These are phyloP conservation scores for Pichia paraexigua DNA, from an alignment of 805 yeast genomes.

Conservation along the genomic window DNA sequence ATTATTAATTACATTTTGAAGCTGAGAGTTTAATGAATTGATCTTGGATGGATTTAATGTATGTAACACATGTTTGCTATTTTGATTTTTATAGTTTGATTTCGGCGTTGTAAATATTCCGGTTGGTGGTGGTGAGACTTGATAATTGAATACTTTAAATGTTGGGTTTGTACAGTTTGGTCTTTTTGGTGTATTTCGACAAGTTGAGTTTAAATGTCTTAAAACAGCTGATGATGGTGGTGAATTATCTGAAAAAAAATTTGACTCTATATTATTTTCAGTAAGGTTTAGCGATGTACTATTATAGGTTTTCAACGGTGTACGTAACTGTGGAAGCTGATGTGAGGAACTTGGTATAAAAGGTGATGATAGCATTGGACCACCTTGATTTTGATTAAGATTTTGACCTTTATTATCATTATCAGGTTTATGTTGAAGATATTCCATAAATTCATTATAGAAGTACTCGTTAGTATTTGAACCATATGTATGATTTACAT, in stretches of 20 bases:
- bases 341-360: background rate
- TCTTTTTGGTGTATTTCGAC: background rate
- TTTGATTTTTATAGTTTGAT: background rate
- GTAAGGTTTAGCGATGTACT: background rate
- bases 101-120: constrained; percentile 1
- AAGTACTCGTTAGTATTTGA: background rate
- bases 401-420: background rate
- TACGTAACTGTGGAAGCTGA: background rate
- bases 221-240: background rate
- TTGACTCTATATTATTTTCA: background rate
- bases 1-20: background rate
- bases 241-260: background rate
- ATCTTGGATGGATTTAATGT: constrained; percentile 1
- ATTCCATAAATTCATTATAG: constrained; percentile 5
- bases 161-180: background rate
- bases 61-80: background rate
- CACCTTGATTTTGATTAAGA: background rate
- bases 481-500: background rate
- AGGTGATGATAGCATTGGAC: background rate
- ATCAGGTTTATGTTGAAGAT: constrained; percentile 1
- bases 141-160: background rate
- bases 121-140: constrained; percentile 6
- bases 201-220: background rate
- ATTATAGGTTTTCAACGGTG: background rate
- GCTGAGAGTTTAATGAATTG: constrained; percentile 1